Percentiles rank a stretch among this genome's conserved stretches.
Evolutionary conservation across 1,284 basidiomycete genomes (phyloP).

Genomic region (Pisolithus thermaeus): DNA sequence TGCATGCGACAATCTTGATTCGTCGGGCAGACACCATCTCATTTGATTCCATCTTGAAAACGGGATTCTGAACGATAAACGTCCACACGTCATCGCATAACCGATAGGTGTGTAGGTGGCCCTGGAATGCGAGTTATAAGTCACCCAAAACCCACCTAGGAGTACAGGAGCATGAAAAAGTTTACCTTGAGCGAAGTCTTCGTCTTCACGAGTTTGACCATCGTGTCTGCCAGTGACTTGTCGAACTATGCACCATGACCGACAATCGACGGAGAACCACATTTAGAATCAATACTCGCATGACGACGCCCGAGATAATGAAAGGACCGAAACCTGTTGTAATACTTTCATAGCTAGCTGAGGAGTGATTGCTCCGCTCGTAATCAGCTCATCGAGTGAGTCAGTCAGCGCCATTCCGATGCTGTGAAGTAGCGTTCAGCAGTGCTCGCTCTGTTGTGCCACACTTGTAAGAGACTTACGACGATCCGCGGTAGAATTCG

Average conservation of each 20-base stretch:
- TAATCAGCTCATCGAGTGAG: slow-evolving; percentile 97
- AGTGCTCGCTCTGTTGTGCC: neutral
- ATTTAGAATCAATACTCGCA: neutral
- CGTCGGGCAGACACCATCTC: slow-evolving; percentile 71
- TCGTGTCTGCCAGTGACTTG: slow-evolving; percentile 86
- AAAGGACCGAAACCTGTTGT: slow-evolving; percentile 64
- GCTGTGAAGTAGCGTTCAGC: slow-evolving; percentile 39
- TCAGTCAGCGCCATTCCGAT: slow-evolving; percentile 98
- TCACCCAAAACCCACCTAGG: neutral
- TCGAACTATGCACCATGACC: slow-evolving; percentile 66
- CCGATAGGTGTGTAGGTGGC: slow-evolving; percentile 90
- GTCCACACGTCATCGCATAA: slow-evolving; percentile 97
- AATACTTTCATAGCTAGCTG: slow-evolving; percentile 97
- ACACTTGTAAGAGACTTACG: slow-evolving; percentile 48
- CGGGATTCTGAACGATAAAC: slow-evolving; percentile 87
- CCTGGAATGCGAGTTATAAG: slow-evolving; percentile 40
- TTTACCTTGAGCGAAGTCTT: slow-evolving; percentile 87
- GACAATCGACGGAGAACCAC: neutral
- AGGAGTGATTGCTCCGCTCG: slow-evolving; percentile 93
- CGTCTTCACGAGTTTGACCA: slow-evolving; percentile 87
- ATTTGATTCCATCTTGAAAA: slow-evolving; percentile 92
- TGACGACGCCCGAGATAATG: neutral
- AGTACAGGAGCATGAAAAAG: slow-evolving; percentile 2
- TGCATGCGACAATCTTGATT: slow-evolving; percentile 96
- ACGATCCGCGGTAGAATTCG: slow-evolving; percentile 86